phyloP scores from a whole-genome alignment of 129 eudicot genomes.

The Lonicera japonica region DNA sequence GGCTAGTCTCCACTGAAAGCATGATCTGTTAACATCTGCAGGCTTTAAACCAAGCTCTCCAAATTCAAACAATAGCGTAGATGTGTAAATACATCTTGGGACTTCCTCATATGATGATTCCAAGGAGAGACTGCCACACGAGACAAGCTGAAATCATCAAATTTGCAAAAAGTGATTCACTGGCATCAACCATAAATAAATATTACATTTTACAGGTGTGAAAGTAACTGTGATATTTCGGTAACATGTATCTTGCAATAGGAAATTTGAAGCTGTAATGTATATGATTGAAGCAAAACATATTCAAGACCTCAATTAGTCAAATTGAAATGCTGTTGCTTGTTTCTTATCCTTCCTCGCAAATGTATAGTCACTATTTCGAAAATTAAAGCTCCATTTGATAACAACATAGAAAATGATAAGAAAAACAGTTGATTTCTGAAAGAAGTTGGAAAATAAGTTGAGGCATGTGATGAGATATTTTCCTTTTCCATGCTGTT shows the following conservation, averaged over 20 bases:
- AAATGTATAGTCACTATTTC: neutral
- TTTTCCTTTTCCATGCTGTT: too few relatives aligned
- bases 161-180: neutral
- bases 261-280: neutral
- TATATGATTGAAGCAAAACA: neutral
- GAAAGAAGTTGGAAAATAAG: too few relatives aligned
- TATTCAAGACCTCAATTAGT: neutral
- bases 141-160: constrained; percentile 28
- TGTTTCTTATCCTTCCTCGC: neutral
- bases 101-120: constrained; percentile 47
- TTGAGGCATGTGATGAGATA: too few relatives aligned
- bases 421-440: too few relatives aligned
- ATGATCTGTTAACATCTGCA: constrained; percentile 12
- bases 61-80: constrained; percentile 32
- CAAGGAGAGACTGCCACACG: constrained; percentile 30
- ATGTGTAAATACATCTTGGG: constrained; percentile 27
- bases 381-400: too few relatives aligned
- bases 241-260: neutral
- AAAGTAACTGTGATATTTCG: neutral
- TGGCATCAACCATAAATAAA: neutral
- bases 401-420: too few relatives aligned
- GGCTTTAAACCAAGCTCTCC: constrained; percentile 27
- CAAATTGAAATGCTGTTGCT: too few relatives aligned
- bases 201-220: neutral
- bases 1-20: constrained; percentile 29